phyloP scores from a whole-genome alignment of 139 green algal genomes.

The Chlamydomonas eustigma region DNA sequence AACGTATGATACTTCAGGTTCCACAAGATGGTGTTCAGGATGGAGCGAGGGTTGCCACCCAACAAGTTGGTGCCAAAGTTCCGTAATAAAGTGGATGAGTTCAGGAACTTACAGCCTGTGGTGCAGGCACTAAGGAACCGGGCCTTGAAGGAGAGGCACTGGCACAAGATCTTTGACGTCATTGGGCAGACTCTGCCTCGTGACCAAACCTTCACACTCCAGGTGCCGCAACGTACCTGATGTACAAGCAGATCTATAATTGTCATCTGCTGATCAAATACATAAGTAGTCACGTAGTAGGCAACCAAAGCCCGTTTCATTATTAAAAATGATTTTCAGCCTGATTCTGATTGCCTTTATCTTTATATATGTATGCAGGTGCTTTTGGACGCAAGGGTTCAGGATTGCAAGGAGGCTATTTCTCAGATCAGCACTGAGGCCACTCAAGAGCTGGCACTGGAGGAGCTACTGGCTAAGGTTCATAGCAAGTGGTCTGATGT shows the following conservation, averaged over 20 bases:
- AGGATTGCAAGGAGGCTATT: slow-evolving; percentile 55
- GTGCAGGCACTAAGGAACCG: slow-evolving; percentile 30
- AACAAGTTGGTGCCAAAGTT: slow-evolving; percentile 69
- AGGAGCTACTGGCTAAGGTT: slow-evolving; percentile 75
- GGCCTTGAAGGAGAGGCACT: slow-evolving; percentile 61
- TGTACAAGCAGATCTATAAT: too few relatives aligned
- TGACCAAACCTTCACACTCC: slow-evolving; percentile 58
- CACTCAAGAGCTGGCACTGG: slow-evolving; percentile 69
- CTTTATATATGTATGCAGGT: slow-evolving; percentile 21
- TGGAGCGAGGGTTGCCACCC: slow-evolving; percentile 68
- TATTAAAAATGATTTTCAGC: slow-evolving; percentile 1
- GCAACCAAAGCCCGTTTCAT: too few relatives aligned
- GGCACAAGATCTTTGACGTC: slow-evolving; percentile 61
- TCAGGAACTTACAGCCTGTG: slow-evolving; percentile 56
- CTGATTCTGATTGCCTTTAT: background rate
- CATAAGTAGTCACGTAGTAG: too few relatives aligned
- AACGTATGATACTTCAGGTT: slow-evolving; percentile 22
- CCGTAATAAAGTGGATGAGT: slow-evolving; percentile 53
- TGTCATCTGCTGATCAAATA: too few relatives aligned
- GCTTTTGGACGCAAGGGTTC: slow-evolving; percentile 47
- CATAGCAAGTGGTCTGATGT: slow-evolving; percentile 63
- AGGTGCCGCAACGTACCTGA: slow-evolving; percentile 22
- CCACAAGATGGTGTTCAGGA: slow-evolving; percentile 49
- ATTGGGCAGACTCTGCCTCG: slow-evolving; percentile 41
- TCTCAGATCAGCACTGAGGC: slow-evolving; percentile 49